phyloP scores from a whole-genome alignment of 352 stramenopile species.

The Globisporangium polare region DNA sequence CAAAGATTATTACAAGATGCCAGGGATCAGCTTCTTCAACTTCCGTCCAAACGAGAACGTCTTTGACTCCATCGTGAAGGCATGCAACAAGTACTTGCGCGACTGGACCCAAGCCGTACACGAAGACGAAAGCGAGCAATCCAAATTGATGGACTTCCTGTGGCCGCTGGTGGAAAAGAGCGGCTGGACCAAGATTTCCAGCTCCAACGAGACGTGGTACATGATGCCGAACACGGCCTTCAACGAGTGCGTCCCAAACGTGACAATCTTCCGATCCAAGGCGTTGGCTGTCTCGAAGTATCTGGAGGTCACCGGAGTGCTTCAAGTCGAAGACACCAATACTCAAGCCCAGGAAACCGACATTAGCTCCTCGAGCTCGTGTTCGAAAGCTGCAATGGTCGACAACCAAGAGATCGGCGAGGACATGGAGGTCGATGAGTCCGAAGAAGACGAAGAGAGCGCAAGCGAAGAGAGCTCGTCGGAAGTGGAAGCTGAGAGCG shows the following conservation, averaged over 20 bases:
- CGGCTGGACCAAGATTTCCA: slow-evolving; percentile 61
- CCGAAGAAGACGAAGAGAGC: not conserved
- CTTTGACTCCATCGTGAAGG: slow-evolving; percentile 68
- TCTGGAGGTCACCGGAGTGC: slow-evolving; percentile 27
- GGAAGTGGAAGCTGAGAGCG: slow-evolving; percentile 11
- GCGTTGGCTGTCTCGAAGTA: slow-evolving; percentile 56
- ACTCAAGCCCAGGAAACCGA: not conserved
- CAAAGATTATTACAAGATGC: slow-evolving; percentile 63
- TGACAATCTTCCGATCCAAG: slow-evolving; percentile 73
- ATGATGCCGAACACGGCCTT: slow-evolving; percentile 64
- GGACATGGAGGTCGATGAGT: slow-evolving; percentile 22
- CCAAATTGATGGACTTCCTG: slow-evolving; percentile 41
- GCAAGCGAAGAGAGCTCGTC: slow-evolving; percentile 4
- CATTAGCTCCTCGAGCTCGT: not conserved
- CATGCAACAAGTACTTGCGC: slow-evolving; percentile 45
- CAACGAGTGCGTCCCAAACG: slow-evolving; percentile 62
- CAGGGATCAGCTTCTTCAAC: slow-evolving; percentile 60
- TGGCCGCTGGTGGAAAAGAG: slow-evolving; percentile 49
- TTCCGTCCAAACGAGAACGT: slow-evolving; percentile 71
- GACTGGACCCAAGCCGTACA: slow-evolving; percentile 27
- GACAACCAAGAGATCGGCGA: slow-evolving; percentile 13
- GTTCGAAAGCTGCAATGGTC: not conserved
- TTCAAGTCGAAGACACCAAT: slow-evolving; percentile 1
- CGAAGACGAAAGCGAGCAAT: slow-evolving; percentile 18
- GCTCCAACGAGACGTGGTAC: slow-evolving; percentile 50